These are phyloP conservation scores for Candida cerambycidarum DNA, from an alignment of 805 yeast species.

Conservation along the genomic window DNA sequence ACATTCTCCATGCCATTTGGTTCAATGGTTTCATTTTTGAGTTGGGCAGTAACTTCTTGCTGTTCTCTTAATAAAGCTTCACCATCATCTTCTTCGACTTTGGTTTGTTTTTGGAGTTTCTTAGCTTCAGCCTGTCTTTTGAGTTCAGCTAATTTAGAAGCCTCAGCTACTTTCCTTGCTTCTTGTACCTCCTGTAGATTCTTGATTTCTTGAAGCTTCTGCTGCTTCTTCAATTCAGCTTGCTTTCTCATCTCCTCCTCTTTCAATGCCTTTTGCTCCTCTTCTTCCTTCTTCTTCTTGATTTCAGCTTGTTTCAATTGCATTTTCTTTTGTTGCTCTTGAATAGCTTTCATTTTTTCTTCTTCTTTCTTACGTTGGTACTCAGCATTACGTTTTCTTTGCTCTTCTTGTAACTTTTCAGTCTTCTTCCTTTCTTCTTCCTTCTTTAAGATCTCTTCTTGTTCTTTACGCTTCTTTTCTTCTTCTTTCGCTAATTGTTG, in stretches of 20 bases:
- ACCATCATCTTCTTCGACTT: slow-evolving; percentile 12
- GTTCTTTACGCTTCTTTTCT: slow-evolving; percentile 55
- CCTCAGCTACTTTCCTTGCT: slow-evolving; percentile 9
- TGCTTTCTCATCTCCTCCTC: slow-evolving; percentile 23
- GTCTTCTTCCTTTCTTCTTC: slow-evolving; percentile 31
- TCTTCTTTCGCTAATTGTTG: slow-evolving; percentile 65
- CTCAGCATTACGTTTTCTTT: slow-evolving; percentile 40
- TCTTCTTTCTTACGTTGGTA: slow-evolving; percentile 42
- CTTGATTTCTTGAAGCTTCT: slow-evolving; percentile 9
- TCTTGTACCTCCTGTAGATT: slow-evolving; percentile 12
- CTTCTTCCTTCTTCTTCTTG: slow-evolving; percentile 14
- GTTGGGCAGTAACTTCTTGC: slow-evolving; percentile 7
- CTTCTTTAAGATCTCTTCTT: slow-evolving; percentile 42
- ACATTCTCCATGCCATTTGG: neutral
- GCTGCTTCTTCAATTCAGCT: slow-evolving; percentile 27
- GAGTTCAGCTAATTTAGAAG: slow-evolving; percentile 5
- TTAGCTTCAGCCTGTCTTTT: slow-evolving; percentile 9
- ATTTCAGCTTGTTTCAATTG: slow-evolving; percentile 32
- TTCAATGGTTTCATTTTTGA: slow-evolving; percentile 2
- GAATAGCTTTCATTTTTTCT: slow-evolving; percentile 47
- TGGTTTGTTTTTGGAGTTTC: neutral
- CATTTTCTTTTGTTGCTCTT: slow-evolving; percentile 31
- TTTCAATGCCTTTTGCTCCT: slow-evolving; percentile 26
- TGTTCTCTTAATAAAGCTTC: slow-evolving; percentile 11
- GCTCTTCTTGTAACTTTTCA: slow-evolving; percentile 38